A percentile compares a stretch with the other conserved stretches of the same genome.
Evolutionary conservation across 2,329 filamentous ascomycete species (phyloP).

Genomic region (Xylaria multiplex): DNA sequence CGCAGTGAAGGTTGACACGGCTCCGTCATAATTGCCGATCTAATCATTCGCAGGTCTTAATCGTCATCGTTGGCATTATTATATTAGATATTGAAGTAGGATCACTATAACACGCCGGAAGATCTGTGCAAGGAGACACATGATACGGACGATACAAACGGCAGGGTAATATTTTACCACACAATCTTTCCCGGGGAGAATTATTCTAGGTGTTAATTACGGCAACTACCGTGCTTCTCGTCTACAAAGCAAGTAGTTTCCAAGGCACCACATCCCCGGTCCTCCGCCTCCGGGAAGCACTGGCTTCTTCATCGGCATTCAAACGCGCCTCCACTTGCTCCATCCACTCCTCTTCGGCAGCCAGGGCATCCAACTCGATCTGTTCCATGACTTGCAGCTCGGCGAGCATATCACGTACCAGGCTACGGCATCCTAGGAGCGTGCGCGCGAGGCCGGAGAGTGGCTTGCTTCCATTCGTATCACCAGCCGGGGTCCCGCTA

Average conservation of each 20-base stretch:
- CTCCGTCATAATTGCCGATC: no score
- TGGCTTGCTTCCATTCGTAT: neutral
- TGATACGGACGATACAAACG: neutral
- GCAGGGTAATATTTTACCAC: neutral
- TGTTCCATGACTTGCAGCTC: conserved; percentile 71
- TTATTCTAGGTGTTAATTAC: neutral
- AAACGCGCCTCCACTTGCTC: conserved; percentile 59
- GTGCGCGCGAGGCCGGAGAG: conserved; percentile 44
- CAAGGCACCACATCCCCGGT: conserved; percentile 45
- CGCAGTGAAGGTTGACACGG: no score
- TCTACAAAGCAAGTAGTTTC: conserved; percentile 42
- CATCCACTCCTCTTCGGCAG: conserved; percentile 69
- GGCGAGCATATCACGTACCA: conserved; percentile 69
- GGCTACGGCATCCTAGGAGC: conserved; percentile 46
- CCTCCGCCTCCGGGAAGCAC: conserved; percentile 21
- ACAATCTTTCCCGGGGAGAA: neutral
- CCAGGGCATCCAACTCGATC: conserved; percentile 67
- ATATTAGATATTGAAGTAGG: no score
- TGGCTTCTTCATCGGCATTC: conserved; percentile 48
- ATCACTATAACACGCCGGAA: neutral
- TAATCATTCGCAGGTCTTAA: no score
- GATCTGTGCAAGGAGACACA: neutral
- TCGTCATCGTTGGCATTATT: no score
- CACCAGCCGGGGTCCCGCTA: neutral
- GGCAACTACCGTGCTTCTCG: neutral